phyloP scores from a whole-genome alignment of 2,329 filamentous ascomycete species.

The Rachicladosporium sp. region DNA sequence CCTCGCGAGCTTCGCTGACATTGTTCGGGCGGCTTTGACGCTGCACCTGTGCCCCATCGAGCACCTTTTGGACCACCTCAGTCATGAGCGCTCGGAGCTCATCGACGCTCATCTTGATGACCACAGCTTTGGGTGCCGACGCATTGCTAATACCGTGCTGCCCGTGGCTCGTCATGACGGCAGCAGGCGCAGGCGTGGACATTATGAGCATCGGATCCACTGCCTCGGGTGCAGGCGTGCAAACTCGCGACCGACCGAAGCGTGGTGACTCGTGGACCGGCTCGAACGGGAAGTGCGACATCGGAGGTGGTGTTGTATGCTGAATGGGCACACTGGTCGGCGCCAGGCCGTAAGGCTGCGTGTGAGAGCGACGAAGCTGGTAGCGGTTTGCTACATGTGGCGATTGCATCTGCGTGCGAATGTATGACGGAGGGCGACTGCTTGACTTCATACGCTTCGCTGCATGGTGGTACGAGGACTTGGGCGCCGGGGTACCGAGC shows the following conservation, averaged over 20 bases:
- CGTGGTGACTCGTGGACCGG: background rate
- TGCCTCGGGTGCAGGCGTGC: constrained; percentile 11
- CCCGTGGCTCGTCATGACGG: background rate
- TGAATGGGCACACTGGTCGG: constrained; percentile 9
- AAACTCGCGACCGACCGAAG: constrained; percentile 10
- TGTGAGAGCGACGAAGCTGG: constrained; percentile 7
- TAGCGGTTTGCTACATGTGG: constrained; percentile 1
- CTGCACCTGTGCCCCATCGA: background rate
- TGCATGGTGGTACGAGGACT: constrained; percentile 4
- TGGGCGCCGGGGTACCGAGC: constrained; percentile 7
- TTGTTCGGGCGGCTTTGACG: no score
- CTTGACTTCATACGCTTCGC: constrained; percentile 7
- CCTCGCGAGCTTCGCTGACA: no score
- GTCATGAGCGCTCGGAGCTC: constrained; percentile 2
- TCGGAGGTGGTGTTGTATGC: no score
- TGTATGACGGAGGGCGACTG: constrained; percentile 7
- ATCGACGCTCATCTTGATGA: constrained; percentile 4
- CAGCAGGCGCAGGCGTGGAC: background rate
- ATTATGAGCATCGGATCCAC: constrained; percentile 1
- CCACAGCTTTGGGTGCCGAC: background rate
- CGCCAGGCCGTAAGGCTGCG: constrained; percentile 7
- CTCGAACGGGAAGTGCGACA: no score
- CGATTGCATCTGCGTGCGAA: constrained; percentile 3
- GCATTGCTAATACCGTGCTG: background rate
- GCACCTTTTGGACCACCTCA: constrained; percentile 1